Conservation (phyloP, 345 rosid species). For the Melastoma malabathricum region DNA sequence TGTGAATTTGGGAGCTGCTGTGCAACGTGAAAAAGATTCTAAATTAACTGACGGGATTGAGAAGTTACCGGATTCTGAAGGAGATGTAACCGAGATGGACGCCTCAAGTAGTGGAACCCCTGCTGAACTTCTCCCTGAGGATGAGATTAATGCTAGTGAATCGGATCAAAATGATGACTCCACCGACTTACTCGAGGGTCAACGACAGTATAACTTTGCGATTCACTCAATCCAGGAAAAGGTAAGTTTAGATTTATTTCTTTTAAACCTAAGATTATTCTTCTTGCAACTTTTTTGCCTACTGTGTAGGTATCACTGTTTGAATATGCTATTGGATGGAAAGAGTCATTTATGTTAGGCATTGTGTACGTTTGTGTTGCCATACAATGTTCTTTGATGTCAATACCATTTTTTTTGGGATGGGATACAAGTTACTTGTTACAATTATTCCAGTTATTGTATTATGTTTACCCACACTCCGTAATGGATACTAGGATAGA, state of each 20-base stretch:
- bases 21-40: constrained; percentile 91
- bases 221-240: constrained; percentile 90
- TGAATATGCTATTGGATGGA: too few species aligned
- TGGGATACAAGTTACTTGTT: too few species aligned
- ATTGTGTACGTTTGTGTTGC: too few species aligned
- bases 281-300: too few species aligned
- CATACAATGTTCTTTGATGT: too few species aligned
- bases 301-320: too few species aligned
- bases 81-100: constrained; percentile 58
- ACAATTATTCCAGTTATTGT: too few species aligned
- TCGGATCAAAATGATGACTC: constrained; percentile 78
- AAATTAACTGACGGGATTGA: constrained; percentile 60
- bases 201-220: constrained; percentile 90
- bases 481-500: too few species aligned
- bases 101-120: constrained; percentile 57
- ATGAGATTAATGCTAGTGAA: constrained; percentile 45
- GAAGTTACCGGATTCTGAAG: constrained; percentile 46
- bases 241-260: constrained; percentile 27
- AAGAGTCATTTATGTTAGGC: too few species aligned
- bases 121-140: constrained; percentile 51
- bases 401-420: too few species aligned
- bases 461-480: too few species aligned
- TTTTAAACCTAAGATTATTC: too few species aligned
- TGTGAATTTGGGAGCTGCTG: constrained; percentile 94
- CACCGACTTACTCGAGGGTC: constrained; percentile 86